Conservation (phyloP, 2,329 filamentous ascomycete genomes). For the Sporothrix schenckii region DNA sequence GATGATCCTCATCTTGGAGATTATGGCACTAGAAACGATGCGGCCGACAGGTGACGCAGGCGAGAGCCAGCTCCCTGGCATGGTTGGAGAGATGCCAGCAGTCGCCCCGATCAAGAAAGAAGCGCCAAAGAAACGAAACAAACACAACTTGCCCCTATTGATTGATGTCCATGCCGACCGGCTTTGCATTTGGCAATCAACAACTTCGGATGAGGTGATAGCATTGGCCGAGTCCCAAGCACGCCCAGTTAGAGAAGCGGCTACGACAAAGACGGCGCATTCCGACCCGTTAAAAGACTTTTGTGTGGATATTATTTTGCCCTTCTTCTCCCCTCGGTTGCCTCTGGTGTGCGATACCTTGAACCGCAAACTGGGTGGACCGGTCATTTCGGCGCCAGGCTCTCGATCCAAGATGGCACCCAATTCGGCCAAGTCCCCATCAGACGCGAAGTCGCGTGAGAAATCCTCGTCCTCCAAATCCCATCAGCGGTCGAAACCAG, state of each 20-base stretch:
- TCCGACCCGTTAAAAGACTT: conserved; percentile 73
- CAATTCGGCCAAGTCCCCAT: conserved; percentile 40
- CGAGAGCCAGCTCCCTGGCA: conserved; percentile 53
- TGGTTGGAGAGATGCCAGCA: conserved; percentile 45
- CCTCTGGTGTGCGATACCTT: conserved; percentile 70
- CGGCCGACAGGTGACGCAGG: conserved; percentile 47
- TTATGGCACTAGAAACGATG: conserved; percentile 66
- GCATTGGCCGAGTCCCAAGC: conserved; percentile 55
- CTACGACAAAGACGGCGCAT: conserved; percentile 47
- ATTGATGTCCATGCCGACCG: conserved; percentile 76
- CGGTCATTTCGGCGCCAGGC: conserved; percentile 58
- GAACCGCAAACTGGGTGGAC: conserved; percentile 76
- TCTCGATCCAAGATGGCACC: conserved; percentile 52
- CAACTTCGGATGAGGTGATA: conserved; percentile 62
- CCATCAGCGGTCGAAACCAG: conserved; percentile 50
- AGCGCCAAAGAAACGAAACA: conserved; percentile 58
- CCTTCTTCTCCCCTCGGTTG: conserved; percentile 78
- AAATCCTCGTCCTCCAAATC: conserved; percentile 43
- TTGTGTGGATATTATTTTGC: conserved; percentile 77
- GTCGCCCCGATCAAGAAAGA: conserved; percentile 42
- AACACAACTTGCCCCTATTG: conserved; percentile 65
- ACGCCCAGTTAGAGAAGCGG: conserved; percentile 41
- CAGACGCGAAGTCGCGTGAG: conserved; percentile 26
- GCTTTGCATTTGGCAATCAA: conserved; percentile 82
- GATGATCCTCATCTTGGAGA: conserved; percentile 77